Evolutionary conservation across 2,329 filamentous ascomycete genomes (phyloP), one percentile per base, ranked within the genome.

Genomic region (Colletotrichum sansevieriae): DNA sequence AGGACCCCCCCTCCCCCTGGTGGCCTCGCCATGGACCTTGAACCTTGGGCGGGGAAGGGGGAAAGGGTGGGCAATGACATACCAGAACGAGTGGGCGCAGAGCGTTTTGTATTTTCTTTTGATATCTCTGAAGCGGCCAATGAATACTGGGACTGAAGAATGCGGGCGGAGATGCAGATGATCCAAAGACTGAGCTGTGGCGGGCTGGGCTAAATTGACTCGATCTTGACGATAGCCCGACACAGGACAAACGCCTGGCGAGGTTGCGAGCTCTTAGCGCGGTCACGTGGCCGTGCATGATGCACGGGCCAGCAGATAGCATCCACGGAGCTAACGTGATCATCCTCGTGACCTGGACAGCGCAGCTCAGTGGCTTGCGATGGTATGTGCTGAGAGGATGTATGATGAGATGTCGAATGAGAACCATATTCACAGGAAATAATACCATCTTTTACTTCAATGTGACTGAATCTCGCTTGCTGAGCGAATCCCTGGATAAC

Each of bases 61-160:
- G 61, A 68, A 70, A 72, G 68, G 59, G 63, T 65, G 70, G 66
- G 71, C 64, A 20, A 63, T 72, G 73, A 72, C 74, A 74, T 76
- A 80, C 75, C 75, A 73, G 71, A 78, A 79, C 71, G 75, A 79
- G 74, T 72, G 79, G 73, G 74, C 72, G 76, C 74, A 72, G 73
- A 70, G 71, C 68, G 71, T 10, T 35, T 41, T 44, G 18, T 43
- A 35, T 33, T 49, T 29, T 71, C 15, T 35, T 73, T 72, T 72
- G 68, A 76, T 78, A 77, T 75, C 72, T 76, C 75, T 79, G 74
- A 74, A 77, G 74, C 69, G 74, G 72, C 75, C 77, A 80, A 81
- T 77, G 75, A 73, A 80, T 81, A 80, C 76, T 80, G 76, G 71
- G 69, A 75, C 76, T 76, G 77, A 81, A 78, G 72, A 76, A 78